These are phyloP conservation scores for Colletotrichum shisoi DNA, from an alignment of 2,329 filamentous ascomycete species.

Conservation along the genomic window DNA sequence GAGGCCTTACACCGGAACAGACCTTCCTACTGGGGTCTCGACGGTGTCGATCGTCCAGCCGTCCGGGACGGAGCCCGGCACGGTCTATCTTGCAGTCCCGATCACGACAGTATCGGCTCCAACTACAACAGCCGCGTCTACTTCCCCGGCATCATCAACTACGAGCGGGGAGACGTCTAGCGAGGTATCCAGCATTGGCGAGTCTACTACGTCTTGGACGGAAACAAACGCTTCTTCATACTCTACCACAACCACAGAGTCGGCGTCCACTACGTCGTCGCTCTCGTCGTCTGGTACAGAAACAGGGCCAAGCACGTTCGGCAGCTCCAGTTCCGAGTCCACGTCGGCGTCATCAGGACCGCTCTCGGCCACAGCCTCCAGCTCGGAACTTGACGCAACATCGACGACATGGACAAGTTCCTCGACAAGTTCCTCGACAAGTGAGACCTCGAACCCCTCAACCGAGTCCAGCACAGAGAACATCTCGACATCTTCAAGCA, in stretches of 20 bases:
- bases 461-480: neutral
- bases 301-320: neutral
- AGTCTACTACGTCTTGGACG: neutral
- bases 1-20: neutral
- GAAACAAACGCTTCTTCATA: neutral
- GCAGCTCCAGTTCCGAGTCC: neutral
- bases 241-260: neutral
- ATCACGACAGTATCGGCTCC: neutral
- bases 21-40: neutral
- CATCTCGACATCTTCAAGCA: neutral
- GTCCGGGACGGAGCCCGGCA: constrained; percentile 10
- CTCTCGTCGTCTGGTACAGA: neutral
- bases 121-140: neutral
- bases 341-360: neutral
- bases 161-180: neutral
- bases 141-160: neutral
- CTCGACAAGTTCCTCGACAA: neutral
- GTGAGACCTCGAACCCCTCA: neutral
- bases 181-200: too few species aligned
- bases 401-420: neutral
- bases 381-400: neutral
- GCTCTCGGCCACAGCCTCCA: neutral
- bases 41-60: constrained; percentile 1
- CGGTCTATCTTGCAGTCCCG: neutral
- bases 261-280: neutral